Conservation (phyloP, 73 alveolate genomes). For the Paramecium primaurelia region DNA sequence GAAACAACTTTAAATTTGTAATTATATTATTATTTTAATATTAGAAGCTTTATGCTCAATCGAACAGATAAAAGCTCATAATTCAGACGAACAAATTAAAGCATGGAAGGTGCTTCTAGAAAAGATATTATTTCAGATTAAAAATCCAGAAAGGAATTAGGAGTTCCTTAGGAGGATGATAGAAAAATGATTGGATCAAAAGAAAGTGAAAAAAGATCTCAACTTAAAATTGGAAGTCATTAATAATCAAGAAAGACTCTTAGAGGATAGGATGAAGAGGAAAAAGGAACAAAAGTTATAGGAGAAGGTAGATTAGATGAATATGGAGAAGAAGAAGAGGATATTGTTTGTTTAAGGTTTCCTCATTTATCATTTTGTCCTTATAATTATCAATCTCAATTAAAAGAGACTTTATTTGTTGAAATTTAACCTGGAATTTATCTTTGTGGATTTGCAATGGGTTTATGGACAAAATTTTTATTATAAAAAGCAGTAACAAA, state of each 20-base stretch:
- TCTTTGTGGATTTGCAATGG: conserved; percentile 65
- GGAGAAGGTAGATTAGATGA: conserved; percentile 66
- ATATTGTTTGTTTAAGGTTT: conserved; percentile 83
- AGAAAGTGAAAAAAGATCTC: not conserved
- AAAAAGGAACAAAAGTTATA: conserved; percentile 3
- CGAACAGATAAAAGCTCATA: not conserved
- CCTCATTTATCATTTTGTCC: conserved; percentile 91
- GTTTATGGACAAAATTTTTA: conserved; percentile 71
- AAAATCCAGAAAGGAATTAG: conserved; percentile 22
- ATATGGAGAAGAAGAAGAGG: conserved; percentile 88
- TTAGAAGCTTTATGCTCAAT: not conserved
- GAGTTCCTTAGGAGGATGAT: not conserved
- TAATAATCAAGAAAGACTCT: conserved; percentile 53
- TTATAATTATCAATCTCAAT: conserved; percentile 71
- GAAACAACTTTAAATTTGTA: not conserved
- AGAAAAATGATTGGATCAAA: conserved; percentile 24
- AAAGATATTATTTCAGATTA: not conserved
- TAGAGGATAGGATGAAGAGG: conserved; percentile 39
- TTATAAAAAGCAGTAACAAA: conserved; percentile 79
- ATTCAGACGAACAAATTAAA: not conserved
- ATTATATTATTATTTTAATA: not conserved
- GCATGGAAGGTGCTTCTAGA: not conserved
- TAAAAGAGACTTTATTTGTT: conserved; percentile 54
- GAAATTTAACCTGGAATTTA: conserved; percentile 53
- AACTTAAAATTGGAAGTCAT: not conserved